Conservation (phyloP, 352 stramenopile genomes). For the Phytophthora pinifolia region DNA sequence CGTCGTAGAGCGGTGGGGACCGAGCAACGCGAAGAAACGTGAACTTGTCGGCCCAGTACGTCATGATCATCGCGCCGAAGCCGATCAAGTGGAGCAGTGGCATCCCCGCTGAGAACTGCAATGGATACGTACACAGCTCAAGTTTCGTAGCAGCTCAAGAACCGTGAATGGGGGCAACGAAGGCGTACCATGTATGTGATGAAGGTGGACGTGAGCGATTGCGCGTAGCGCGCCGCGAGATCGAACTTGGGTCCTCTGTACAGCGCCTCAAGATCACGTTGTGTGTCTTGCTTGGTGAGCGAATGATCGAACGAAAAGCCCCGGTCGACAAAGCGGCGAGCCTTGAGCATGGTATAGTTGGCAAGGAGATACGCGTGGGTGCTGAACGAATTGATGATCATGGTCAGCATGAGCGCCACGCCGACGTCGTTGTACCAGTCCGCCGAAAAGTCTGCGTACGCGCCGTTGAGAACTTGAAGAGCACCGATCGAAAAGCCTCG, state of each 20-base stretch:
- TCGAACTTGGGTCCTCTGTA: conserved; percentile 82
- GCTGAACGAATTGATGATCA: conserved; percentile 81
- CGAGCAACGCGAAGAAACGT: conserved; percentile 76
- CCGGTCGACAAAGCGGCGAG: conserved; percentile 57
- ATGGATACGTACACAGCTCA: background rate
- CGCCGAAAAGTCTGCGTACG: conserved; percentile 79
- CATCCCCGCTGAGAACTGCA: conserved; percentile 81
- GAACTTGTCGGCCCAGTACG: conserved; percentile 88
- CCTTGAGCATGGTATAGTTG: conserved; percentile 54
- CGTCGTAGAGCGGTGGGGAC: conserved; percentile 72
- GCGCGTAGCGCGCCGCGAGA: conserved; percentile 64
- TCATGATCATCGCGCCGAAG: conserved; percentile 71
- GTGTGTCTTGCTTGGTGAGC: conserved; percentile 70
- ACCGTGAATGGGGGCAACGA: background rate
- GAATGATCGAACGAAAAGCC: conserved; percentile 66
- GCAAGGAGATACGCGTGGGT: conserved; percentile 64
- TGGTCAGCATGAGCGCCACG: conserved; percentile 79
- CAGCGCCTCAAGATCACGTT: conserved; percentile 77
- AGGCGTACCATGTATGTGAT: conserved; percentile 73
- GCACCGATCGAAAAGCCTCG: conserved; percentile 31
- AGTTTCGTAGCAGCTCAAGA: background rate
- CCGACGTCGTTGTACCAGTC: conserved; percentile 81
- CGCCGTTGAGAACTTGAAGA: conserved; percentile 62
- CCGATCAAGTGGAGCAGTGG: conserved; percentile 76
- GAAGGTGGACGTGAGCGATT: conserved; percentile 81